Base-by-base conservation (phyloP, 441 rosid genomes). In the Gossypium davidsonii region DNA sequence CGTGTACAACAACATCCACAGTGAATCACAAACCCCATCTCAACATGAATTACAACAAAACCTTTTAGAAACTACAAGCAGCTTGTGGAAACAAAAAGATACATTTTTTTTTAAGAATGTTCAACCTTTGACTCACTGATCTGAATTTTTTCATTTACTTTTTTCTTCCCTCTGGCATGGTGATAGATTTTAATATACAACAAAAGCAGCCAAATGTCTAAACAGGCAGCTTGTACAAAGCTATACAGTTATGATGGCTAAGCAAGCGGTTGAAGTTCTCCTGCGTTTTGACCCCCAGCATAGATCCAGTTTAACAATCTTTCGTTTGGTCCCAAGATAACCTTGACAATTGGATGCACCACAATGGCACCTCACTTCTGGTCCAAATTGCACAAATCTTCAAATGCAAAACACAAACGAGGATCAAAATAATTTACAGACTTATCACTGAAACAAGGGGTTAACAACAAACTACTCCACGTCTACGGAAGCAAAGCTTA, bases 281-380 rank as follows among this genome's bases (percentile, higher is more conserved):
- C 83, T 80, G 42, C 96, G 97, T 82, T 94, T 94, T 6, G 91
- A 86, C 67, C 97, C 98, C 98, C 98, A 92, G 81, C 88, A 76
- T 11, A 84, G 73, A 72, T 84, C 83, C 64, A 86, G 62, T 77
- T 77, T 86, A 31, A 77, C 71, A 3, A 90, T 80, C 84, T 90
- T 92, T 74, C 75, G 89, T 81, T 86, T 90, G 72, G 83, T 85
- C 59, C 97, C 97, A 2, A 94, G 93, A 77, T 76, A 87, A 20
- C 97, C 98, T 49, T 90, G 95, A 76, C 97, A 94, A 53, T 83
- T 86, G 23, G 79, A 37, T 26, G 97, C 88, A 7, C 97, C 92
- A 66, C 98, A 94, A 23, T 85, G 71, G 79, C 97, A 94, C 82
- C 77, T 85, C 74, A 88, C 97, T 78, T 94, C 97, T 1, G 93